Evolutionary conservation across 768 basidiomycete species (phyloP), one percentile per base, ranked within the genome.

Genomic region (Hericium rajendrae): DNA sequence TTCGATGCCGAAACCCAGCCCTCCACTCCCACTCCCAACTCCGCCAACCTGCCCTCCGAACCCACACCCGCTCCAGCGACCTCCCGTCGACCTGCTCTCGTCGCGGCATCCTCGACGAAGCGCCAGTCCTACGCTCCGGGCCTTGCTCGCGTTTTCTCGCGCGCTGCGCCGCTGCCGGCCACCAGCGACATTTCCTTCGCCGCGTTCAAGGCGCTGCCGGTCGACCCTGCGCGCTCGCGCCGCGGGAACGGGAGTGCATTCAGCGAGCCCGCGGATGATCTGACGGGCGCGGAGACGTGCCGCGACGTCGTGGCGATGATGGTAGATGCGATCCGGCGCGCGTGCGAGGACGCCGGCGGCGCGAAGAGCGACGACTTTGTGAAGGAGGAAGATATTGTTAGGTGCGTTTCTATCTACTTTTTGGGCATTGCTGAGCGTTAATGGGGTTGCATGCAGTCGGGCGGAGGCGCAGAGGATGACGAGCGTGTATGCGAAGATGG

Each of bases 401-500:
- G 91, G 90, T 88, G 61, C 65, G 80, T 68, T 59, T 11, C 54
- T 15, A 28, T 20, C 37, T 59, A 57, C 40, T 55, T 51, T 38
- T 49, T 53, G 2, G 11, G 12, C 10, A 11, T 38, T 6, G 38
- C 2, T 32, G 24, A n/a, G 2, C 8, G 41, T 15, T 40, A 53
- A 32, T 55, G 39, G 43, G n/a, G 18, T 55, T 24, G 24, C 43
- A 57, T 54, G 22, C 58, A 94, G 91, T 64, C 68, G 94, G 62
- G 78, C 79, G 6, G 91, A 97, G 63, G 94, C 94, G 2, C 84
- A 87, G 68, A 78, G 82, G 55, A 84, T 86, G 75, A 97, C 91
- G 2, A 89, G 84, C 59, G 76, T 94, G 62, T 88, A 91, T 69
- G 82, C 92, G 13, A 92, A 93, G 73, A 87, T 95, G 83, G 94